Base-by-base conservation (phyloP, 2,329 filamentous ascomycete species). In the Fusarium buharicum region DNA sequence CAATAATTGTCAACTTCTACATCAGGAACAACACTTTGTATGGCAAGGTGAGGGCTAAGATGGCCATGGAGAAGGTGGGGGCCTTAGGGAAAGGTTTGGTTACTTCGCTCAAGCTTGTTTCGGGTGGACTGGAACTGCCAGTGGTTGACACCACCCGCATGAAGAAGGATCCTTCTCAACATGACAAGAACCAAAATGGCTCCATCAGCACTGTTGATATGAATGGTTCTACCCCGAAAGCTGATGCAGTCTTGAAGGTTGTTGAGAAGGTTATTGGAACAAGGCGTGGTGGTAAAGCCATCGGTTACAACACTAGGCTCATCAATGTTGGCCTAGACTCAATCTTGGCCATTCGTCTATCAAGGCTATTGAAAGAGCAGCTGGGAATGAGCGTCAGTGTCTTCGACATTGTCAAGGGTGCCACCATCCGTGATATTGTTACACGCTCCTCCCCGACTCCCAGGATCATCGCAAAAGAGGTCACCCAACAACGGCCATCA, bases 271-370 rank as follows among this genome's bases (percentile, higher is more conserved):
- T 62, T 1, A 27, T 62, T 1, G 59, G 55, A 2, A 43, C n/a
- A 2, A 46, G 59, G 6, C 30, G 22, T 24, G 22, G 22, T 24
- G 22, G 36, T 3, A 63, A 44, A 16, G 47, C 28, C 5, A 55
- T 63, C 1, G 14, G 36, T 1, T 44, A 64, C 8, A 20, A 20
- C 11, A 63, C 54, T 1, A 63, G 13, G 3, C 28, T 63, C 1
- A 54, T 64, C 9, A 64, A 36, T 7, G 13, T 50, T 1, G 59
- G 59, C 0, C 40, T 63, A 4, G 59, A 63, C 20, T 63, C 59
- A 0, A 64, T 64, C 7, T 31, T 47, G 10, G 59, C 59, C 3
- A 63, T 63, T 10, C 54, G 59, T 0, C n/a, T 63, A 5, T 64
- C 54, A 5, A 63, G 59, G 22, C 39, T 63, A 6, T 4, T 64